Percentiles rank a stretch among this genome's conserved stretches.
Evolutionary conservation across 352 stramenopile genomes (phyloP).

Genomic region (Thalassiosira hispida): DNA sequence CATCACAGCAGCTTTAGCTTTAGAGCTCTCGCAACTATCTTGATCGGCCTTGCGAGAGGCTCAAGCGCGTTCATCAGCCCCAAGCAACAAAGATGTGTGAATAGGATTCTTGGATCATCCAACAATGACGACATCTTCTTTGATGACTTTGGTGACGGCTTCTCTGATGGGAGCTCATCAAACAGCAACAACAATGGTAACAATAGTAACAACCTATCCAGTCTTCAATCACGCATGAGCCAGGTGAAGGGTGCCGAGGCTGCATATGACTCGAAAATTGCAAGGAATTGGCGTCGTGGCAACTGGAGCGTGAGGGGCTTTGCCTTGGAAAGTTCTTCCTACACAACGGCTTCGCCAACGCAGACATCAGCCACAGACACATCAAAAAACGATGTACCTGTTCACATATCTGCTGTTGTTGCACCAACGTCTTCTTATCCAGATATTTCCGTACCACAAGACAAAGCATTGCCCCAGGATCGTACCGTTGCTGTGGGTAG

Average conservation of each 20-base stretch:
- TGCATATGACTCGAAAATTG: slow-evolving; percentile 46
- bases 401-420: slow-evolving; percentile 47
- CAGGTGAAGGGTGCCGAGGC: slow-evolving; percentile 36
- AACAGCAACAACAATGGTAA: neutral
- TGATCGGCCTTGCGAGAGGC: too few relatives aligned
- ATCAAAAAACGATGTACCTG: neutral
- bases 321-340: slow-evolving; percentile 26
- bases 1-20: too few relatives aligned
- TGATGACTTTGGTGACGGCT: slow-evolving; percentile 33
- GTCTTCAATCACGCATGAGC: slow-evolving; percentile 42
- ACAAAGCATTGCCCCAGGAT: slow-evolving; percentile 25
- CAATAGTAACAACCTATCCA: slow-evolving; percentile 1
- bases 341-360: neutral
- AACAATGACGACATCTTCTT: slow-evolving; percentile 30
- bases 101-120: neutral
- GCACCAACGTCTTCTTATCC: slow-evolving; percentile 16
- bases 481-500: slow-evolving; percentile 50
- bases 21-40: too few relatives aligned
- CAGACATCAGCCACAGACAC: neutral
- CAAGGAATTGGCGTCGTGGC: slow-evolving; percentile 50
- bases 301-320: slow-evolving; percentile 63
- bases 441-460: slow-evolving; percentile 22
- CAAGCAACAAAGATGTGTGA: too few relatives aligned
- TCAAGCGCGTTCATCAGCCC: too few relatives aligned
- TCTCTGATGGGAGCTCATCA: neutral